Evolutionary conservation across 2,329 filamentous ascomycete species (phyloP).

Genomic region (Lecanicillium sp.): DNA sequence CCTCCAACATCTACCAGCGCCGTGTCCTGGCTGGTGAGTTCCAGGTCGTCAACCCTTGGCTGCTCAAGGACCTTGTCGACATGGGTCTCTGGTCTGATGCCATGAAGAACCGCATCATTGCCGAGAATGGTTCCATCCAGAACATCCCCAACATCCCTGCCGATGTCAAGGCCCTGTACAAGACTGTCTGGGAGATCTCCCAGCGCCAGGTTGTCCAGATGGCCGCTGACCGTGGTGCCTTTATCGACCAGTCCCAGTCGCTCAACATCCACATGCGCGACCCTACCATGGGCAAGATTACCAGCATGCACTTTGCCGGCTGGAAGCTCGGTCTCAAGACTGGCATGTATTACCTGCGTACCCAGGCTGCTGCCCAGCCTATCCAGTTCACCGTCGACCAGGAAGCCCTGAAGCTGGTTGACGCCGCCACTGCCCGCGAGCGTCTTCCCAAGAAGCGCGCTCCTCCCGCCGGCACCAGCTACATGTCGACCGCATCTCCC

Average conservation of each 20-base stretch:
- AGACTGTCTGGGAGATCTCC: constrained; percentile 99
- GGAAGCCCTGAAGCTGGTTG: constrained; percentile 81
- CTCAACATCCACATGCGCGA: constrained; percentile 99
- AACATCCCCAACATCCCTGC: constrained; percentile 94
- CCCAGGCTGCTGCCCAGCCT: constrained; percentile 90
- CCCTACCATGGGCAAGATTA: constrained; percentile 99
- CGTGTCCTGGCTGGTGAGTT: constrained; percentile 97
- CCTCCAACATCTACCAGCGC: constrained; percentile 98
- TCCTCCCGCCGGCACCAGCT: constrained; percentile 47
- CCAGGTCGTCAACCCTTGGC: constrained; percentile 98
- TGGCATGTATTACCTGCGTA: constrained; percentile 99
- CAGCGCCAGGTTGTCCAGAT: constrained; percentile 95
- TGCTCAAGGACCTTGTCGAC: constrained; percentile 96
- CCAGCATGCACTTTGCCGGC: constrained; percentile 97
- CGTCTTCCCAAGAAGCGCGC: constrained; percentile 63
- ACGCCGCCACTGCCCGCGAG: constrained; percentile 68
- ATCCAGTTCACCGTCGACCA: constrained; percentile 99
- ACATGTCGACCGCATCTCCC: constrained; percentile 52
- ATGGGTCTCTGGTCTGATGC: constrained; percentile 97
- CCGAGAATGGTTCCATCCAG: constrained; percentile 91
- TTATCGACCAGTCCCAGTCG: constrained; percentile 98
- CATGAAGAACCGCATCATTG: constrained; percentile 99
- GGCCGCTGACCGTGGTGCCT: constrained; percentile 95
- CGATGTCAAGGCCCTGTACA: constrained; percentile 95
- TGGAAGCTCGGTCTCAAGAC: constrained; percentile 99